Evolutionary conservation across 306 rosid genomes (phyloP).

Genomic region (Medicago lupulina): DNA sequence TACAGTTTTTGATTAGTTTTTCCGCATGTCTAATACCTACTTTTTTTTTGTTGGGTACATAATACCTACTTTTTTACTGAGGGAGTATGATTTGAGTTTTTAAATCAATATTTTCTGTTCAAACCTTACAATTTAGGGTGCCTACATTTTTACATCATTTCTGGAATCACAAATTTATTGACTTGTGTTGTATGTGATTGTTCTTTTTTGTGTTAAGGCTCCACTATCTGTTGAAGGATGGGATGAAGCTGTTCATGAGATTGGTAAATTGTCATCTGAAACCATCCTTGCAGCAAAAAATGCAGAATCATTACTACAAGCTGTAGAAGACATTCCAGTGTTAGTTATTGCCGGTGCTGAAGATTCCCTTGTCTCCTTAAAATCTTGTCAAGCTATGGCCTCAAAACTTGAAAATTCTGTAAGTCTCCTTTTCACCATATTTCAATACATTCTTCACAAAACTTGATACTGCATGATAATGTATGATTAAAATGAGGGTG

Average conservation of each 20-base stretch:
- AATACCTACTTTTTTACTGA: not conserved
- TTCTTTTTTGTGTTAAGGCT: conserved; percentile 58
- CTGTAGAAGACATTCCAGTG: conserved; percentile 71
- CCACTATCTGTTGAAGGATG: conserved; percentile 89
- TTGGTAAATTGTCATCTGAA: conserved; percentile 87
- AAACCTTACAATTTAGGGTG: not conserved
- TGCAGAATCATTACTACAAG: conserved; percentile 73
- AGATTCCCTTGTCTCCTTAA: conserved; percentile 79
- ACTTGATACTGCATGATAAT: conserved; percentile 17
- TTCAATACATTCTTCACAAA: conserved; percentile 4
- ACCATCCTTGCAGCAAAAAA: conserved; percentile 63
- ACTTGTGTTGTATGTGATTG: conserved; percentile 9
- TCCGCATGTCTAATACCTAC: not conserved
- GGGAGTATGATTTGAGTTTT: conserved; percentile 11
- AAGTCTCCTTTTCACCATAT: conserved; percentile 39
- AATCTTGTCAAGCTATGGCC: conserved; percentile 85
- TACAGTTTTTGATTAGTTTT: conserved; percentile 5
- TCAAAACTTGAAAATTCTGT: conserved; percentile 85
- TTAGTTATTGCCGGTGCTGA: conserved; percentile 80
- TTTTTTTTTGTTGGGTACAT: too few species aligned
- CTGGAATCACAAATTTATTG: not conserved
- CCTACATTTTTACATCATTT: conserved; percentile 1
- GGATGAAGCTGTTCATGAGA: conserved; percentile 94
- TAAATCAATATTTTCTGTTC: not conserved
- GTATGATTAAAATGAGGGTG: conserved; percentile 15